Evolutionary conservation across 169 alveolate species (phyloP), one percentile per base, ranked within the genome.

Genomic region (Plasmodium billcollinsi): DNA sequence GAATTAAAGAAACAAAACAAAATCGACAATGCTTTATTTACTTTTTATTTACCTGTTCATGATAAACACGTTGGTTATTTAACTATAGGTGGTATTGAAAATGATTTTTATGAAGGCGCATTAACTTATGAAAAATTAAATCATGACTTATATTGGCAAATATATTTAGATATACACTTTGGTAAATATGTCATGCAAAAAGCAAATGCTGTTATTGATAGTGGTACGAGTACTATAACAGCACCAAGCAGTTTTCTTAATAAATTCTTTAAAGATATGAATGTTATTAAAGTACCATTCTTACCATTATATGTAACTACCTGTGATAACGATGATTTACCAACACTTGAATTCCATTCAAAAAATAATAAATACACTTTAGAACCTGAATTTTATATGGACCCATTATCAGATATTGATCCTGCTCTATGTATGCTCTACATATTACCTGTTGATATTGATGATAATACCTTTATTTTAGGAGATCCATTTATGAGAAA

Each of bases 401-500:
- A 67, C 14, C 73, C 80, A 9, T 20, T 83, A 5, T 39, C 47
- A 9, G 90, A 80, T 8, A 15, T 70, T n/a, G 74, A 47, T 24
- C 67, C 39, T n/a, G 43, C 69, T 14, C 2, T 83, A 7, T 83
- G 91, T 33, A 56, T 67, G 72, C 12, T 83, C 6, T 15, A 45
- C 26, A 67, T 83, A 43, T 1, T 69, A 8, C 85, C 80, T 24
- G 73, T 66, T 2, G 90, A 80, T 72, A 80, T 70, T 52, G 73
- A 70, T 45, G 29, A 26, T 2, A 54, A 67, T 0, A 88, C 89
- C 21, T 74, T 88, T 43, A 83, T 88, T 61, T 52, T 88, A 47
- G 93, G 93, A 70, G 88, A 74, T 52, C 90, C 89, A 29, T 88
- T 88, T 59, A 71, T 88, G 80, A 61, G 89, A 61, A 88, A 88